Percentiles rank a stretch among this genome's conserved stretches.
Conservation (phyloP, 495 filamentous ascomycete genomes). For the Daldinia concentrica region DNA sequence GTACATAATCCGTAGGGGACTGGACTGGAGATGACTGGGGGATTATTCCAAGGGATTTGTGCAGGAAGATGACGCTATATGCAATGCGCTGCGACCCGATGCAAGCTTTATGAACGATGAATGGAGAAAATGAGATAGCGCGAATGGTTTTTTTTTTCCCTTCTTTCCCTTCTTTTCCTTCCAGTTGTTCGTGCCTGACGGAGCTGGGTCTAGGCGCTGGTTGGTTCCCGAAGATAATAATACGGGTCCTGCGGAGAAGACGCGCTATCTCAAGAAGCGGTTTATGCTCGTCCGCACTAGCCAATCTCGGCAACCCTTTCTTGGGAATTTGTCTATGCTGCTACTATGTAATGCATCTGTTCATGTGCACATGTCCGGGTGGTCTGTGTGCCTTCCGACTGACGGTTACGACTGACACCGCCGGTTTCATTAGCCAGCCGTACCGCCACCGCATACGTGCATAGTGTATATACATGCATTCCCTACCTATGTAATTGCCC, state of each 20-base stretch:
- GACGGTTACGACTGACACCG: slow-evolving; percentile 33
- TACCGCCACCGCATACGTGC: slow-evolving; percentile 6
- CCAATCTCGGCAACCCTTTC: slow-evolving; percentile 24
- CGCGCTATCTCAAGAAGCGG: slow-evolving; percentile 27
- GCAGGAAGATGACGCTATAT: slow-evolving; percentile 41
- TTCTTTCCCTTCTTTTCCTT: background rate
- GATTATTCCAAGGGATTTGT: slow-evolving; percentile 16
- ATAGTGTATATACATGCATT: background rate
- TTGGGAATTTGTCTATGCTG: too few species aligned
- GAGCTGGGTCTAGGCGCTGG: background rate
- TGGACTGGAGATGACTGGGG: background rate
- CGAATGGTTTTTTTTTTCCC: slow-evolving; percentile 18
- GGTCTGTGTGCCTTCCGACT: slow-evolving; percentile 11
- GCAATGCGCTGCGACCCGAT: slow-evolving; percentile 27
- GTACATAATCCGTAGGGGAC: background rate
- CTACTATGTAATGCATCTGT: background rate
- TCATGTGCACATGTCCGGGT: background rate
- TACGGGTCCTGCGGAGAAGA: slow-evolving; percentile 34
- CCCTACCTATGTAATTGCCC: background rate
- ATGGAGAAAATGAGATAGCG: slow-evolving; percentile 10
- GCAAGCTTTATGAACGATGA: slow-evolving; percentile 30
- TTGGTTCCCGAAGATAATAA: slow-evolving; percentile 25
- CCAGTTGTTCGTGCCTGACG: slow-evolving; percentile 2
- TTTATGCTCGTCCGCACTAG: slow-evolving; percentile 34
- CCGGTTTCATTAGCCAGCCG: slow-evolving; percentile 17